These are phyloP conservation scores for Xylaria castorea DNA, from an alignment of 495 filamentous ascomycete species.

Conservation along the genomic window DNA sequence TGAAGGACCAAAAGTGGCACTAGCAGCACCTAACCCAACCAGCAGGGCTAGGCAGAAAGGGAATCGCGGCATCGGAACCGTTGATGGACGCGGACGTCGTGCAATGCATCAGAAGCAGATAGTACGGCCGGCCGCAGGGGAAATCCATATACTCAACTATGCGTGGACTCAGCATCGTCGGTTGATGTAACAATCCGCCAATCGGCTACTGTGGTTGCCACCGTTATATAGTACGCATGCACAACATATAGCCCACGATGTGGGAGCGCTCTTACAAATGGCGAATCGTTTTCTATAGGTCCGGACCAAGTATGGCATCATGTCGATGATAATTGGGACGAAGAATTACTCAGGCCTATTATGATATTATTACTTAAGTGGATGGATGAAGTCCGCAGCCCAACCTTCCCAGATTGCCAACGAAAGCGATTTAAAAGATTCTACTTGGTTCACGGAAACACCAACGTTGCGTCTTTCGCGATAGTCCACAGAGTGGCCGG, in stretches of 20 bases:
- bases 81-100: constrained; percentile 11
- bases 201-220: neutral
- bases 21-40: constrained; percentile 20
- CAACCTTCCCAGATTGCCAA: neutral
- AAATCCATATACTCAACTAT: constrained; percentile 18
- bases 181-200: constrained; percentile 20
- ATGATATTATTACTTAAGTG: neutral
- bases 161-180: neutral
- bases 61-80: constrained; percentile 10
- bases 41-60: constrained; percentile 3
- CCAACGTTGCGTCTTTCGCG: neutral
- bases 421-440: neutral
- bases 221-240: neutral
- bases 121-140: constrained; percentile 14
- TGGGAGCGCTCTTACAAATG: neutral
- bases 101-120: constrained; percentile 4
- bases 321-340: neutral
- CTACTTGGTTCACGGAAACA: neutral
- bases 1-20: neutral
- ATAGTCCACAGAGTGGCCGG: neutral
- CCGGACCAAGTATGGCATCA: constrained; percentile 14
- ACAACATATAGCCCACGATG: constrained; percentile 1
- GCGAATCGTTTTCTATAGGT: constrained; percentile 3
- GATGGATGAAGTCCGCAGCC: neutral
- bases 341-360: neutral